Conservation (phyloP, 805 yeast species). For the Saccharomycopsis synnaedendra region DNA sequence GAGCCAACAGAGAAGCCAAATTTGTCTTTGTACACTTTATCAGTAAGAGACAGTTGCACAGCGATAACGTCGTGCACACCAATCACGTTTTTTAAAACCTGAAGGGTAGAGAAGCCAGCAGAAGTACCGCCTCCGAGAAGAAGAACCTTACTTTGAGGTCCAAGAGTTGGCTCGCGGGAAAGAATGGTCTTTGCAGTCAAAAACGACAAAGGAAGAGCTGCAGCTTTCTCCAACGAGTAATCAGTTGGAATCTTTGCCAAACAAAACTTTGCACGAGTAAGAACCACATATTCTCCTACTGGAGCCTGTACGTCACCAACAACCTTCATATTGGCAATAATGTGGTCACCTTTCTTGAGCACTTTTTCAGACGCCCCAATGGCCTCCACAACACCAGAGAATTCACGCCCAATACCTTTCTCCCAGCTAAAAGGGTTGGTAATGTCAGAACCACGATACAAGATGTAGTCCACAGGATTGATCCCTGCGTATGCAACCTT, state of each 20-base stretch:
- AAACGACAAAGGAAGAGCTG: conserved; percentile 41
- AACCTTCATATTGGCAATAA: conserved; percentile 43
- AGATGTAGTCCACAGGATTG: conserved; percentile 54
- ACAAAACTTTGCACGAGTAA: conserved; percentile 21
- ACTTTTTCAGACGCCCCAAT: conserved; percentile 39
- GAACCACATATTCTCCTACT: no score
- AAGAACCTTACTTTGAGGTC: conserved; percentile 32
- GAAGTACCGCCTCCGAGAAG: conserved; percentile 70
- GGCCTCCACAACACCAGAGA: conserved; percentile 44
- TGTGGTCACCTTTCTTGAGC: conserved; percentile 48
- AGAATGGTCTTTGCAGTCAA: conserved; percentile 49
- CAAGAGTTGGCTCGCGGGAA: conserved; percentile 13
- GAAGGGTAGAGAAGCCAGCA: conserved; percentile 55
- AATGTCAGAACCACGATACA: conserved; percentile 37
- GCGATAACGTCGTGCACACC: conserved; percentile 37
- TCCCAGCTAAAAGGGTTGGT: conserved; percentile 34
- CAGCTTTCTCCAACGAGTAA: conserved; percentile 42
- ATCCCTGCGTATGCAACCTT: conserved; percentile 50
- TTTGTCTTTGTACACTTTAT: conserved; percentile 22
- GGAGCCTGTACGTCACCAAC: conserved; percentile 23
- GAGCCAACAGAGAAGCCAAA: not conserved
- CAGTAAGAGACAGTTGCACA: conserved; percentile 44
- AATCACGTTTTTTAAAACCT: conserved; percentile 40
- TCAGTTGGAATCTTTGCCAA: conserved; percentile 34
- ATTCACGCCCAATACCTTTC: conserved; percentile 62